Evolutionary conservation across 2,329 filamentous ascomycete genomes (phyloP), one percentile per base, ranked within the genome.

Genomic region (Colletotrichum spinosum): DNA sequence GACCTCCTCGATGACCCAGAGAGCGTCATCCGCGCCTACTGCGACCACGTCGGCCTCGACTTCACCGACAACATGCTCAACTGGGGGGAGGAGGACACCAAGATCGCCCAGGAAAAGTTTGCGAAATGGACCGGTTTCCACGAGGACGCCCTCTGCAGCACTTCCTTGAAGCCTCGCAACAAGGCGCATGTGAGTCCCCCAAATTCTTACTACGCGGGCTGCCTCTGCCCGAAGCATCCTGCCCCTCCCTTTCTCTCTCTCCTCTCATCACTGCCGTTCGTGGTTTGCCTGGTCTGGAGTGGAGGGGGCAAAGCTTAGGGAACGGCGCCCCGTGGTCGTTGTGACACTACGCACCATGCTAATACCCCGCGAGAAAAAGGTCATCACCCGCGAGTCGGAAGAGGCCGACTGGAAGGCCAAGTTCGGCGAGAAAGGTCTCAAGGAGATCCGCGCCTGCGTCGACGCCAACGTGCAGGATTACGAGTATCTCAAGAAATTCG

Each of bases 71-170:
- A 87, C 12, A 97, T 98, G 94, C 83, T 99, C 68, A 84, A 86
- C 64, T 98, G 96, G 96, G 87, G 92, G 68, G 88, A 90, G 35
- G 88, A 90, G 56, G 90, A 92, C 69, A 90, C 91, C 71, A 89
- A 93, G 55, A 82, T 86, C 67, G 95, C 94, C 3, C 84, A 86
- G 70, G 84, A 88, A 68, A 90, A 89, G 15, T 98, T 98, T 80
- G 93, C 94, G 80, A 98, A 99, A 82, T 98, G 96, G 96, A 92
- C 90, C 70, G 96, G 96, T 10, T 98, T 97, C 81, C 96, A 98
- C 77, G 92, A 98, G 71, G 96, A 98, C 82, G 96, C 94, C 12
- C 92, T 98, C 71, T 84, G 92, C 70, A 97, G 92, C 74, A 90
- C 85, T 42, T 89, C 89, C 67, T 81, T 99, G 72, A 90, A 90